phyloP scores from a whole-genome alignment of 495 filamentous ascomycete species.

The Venustampulla echinocandica region DNA sequence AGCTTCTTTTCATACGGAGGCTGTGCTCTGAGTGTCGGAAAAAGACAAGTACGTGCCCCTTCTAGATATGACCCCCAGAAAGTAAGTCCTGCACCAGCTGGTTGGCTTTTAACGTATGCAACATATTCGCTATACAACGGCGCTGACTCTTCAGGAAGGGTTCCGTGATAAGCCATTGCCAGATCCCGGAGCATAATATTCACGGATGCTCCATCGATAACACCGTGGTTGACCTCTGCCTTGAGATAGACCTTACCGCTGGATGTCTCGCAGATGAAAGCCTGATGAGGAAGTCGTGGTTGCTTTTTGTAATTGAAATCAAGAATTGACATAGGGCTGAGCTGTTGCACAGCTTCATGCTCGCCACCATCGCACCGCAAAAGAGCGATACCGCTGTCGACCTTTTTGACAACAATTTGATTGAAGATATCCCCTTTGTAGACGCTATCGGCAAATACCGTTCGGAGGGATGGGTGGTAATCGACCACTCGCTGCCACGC shows the following conservation, averaged over 20 bases:
- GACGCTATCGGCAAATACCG: conserved; percentile 46
- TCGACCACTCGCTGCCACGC: conserved; percentile 47
- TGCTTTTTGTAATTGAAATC: conserved; percentile 1
- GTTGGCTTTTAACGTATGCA: conserved; percentile 1
- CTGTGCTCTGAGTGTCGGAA: background rate
- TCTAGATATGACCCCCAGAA: conserved; percentile 9
- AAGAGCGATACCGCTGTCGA: conserved; percentile 12
- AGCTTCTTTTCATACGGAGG: background rate
- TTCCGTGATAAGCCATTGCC: background rate
- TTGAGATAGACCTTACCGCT: conserved; percentile 36
- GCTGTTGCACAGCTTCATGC: background rate
- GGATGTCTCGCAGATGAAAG: conserved; percentile 35
- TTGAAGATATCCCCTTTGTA: conserved; percentile 45
- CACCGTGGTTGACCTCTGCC: conserved; percentile 48
- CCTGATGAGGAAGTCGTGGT: conserved; percentile 35
- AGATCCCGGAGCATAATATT: conserved; percentile 1
- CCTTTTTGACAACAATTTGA: conserved; percentile 40
- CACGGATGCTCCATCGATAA: conserved; percentile 34
- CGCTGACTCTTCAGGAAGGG: background rate
- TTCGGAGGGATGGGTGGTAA: conserved; percentile 45
- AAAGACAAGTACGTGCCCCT: background rate
- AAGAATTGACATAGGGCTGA: conserved; percentile 1
- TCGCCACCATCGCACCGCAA: background rate
- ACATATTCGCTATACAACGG: conserved; percentile 10
- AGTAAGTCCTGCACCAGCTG: background rate